Evolutionary conservation across 2,329 filamentous ascomycete genomes (phyloP), one percentile per base, ranked within the genome.

Genomic region (Gnomoniopsis sp.): DNA sequence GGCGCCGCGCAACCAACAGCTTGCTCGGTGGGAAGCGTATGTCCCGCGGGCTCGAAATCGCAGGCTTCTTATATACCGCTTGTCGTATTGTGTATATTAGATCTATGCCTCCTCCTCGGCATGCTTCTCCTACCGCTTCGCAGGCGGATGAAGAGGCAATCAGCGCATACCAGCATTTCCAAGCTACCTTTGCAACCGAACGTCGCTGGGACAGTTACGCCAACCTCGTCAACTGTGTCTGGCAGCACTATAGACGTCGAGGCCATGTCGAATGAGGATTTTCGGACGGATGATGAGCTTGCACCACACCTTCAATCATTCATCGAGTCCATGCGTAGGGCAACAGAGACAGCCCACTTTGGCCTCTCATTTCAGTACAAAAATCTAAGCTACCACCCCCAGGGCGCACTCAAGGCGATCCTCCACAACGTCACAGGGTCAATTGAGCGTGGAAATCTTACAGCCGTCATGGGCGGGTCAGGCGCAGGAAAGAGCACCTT

Each of bases 401-500:
- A 76, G 57, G 71, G 73, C 26, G 72, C 69, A 15, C 67, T 70
- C 2, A 76, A 72, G 53, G 75, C 77, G 7, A 79, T 85, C 53
- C 70, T 85, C 4, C 75, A 79, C 51, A 77, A 79, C 14, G 77
- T 85, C 6, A 83, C 80, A 0, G 83, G 82, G 0, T 76, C 73
- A 4, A 84, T 85, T 64, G 72, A 81, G 21, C 73, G 76, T 12
- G 82, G 82, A 0, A 77, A 78, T 6, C 74, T 85, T n/a, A 81
- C 79, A 38, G 82, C 81, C 11, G 75, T 85, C n/a, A 84, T 85
- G 81, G 82, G 82, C 7, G 80, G 81, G 6, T 82, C 78, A 1
- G 82, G 82, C n/a, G 82, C 82, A 1, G 82, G 82, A 33, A 85
- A 85, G 67, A 81, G 79, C 19, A 85, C 82, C 0, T 84, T 86